phyloP scores from a whole-genome alignment of 768 basidiomycete species.

The Tulasnella sp. region DNA sequence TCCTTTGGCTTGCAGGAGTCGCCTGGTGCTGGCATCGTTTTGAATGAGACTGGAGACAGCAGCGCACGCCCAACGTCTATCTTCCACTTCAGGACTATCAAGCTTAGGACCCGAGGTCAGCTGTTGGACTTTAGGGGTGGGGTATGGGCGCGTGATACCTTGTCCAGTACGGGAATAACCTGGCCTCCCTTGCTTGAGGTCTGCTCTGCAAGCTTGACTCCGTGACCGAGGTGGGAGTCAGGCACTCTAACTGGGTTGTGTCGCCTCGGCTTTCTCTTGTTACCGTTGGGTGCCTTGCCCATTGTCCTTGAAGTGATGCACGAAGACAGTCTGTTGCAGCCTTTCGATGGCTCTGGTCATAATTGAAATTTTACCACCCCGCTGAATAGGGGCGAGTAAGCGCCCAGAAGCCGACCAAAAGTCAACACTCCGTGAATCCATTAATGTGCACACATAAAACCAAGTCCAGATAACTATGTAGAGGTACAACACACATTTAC shows the following conservation, averaged over 20 bases:
- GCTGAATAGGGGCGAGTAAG: not conserved
- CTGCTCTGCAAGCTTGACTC: slow-evolving; percentile 68
- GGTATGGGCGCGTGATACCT: slow-evolving; percentile 47
- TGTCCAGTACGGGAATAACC: slow-evolving; percentile 84
- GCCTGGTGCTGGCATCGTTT: slow-evolving; percentile 87
- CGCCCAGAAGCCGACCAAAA: not conserved
- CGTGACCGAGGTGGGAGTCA: slow-evolving; percentile 83
- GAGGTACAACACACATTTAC: not conserved
- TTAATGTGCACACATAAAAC: not conserved
- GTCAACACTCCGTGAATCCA: too few relatives aligned
- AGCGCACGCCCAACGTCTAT: slow-evolving; percentile 94
- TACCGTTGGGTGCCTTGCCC: slow-evolving; percentile 83
- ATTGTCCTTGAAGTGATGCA: slow-evolving; percentile 42
- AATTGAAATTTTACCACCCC: not conserved
- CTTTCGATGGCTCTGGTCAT: not conserved
- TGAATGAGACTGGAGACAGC: slow-evolving; percentile 94
- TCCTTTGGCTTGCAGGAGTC: slow-evolving; percentile 86
- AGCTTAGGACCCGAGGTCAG: slow-evolving; percentile 46
- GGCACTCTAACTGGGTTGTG: slow-evolving; percentile 94
- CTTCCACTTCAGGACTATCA: slow-evolving; percentile 66
- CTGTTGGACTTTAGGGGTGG: not conserved
- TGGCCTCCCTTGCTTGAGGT: slow-evolving; percentile 71
- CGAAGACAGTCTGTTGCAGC: not conserved
- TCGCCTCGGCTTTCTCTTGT: slow-evolving; percentile 69
- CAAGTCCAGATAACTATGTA: not conserved